Evolutionary conservation across 306 rosid species (phyloP), one percentile per base, ranked within the genome.

Genomic region (Comarum palustre): DNA sequence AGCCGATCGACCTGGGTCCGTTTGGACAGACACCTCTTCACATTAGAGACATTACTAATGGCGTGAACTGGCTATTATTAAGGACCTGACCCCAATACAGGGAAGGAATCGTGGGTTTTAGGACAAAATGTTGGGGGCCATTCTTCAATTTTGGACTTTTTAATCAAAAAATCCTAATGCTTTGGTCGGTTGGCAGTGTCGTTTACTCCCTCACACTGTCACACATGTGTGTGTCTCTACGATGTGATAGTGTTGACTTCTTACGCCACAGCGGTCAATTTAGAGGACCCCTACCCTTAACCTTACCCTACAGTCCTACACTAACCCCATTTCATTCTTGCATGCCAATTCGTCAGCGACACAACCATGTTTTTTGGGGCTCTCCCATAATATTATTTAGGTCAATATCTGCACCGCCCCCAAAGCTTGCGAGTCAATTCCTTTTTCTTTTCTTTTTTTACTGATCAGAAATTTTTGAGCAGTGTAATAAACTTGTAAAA

Each of bases 111-210:
- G 57, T 51, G 57, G 25, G 24, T 19, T n/a, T n/a, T 52, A 52
- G 27, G 59, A 52, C 13, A 52, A 13, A 51, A 17, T 13, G 8
- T 16, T 3, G n/a, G 51, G n/a, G 51, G 4, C 63, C 38, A 2
- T 25, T 25, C 32, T 57, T 57, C 63, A 1, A 2, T 57, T 25
- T 25, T 57, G 57, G 54, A 51, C 11, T 47, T 46, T 68, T 10
- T 29, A 10, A 47, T 10, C n/a, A n/a, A n/a, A 16, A 67, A 36
- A 20, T 45, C 39, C 4, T 3, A 25, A 27, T 4, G 17, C 6
- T 13, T 58, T 12, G 24, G 60, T 68, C 29, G 73, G 73, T 68
- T 47, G 43, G 42, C 52, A 31, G 38, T 6, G 62, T 32, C 73
- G 46, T 48, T 11, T 50, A 69, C 14, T 20, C 45, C 2, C 31